These are phyloP conservation scores for Forsythia viridissima DNA, from an alignment of 257 asterid species.

Conservation along the genomic window DNA sequence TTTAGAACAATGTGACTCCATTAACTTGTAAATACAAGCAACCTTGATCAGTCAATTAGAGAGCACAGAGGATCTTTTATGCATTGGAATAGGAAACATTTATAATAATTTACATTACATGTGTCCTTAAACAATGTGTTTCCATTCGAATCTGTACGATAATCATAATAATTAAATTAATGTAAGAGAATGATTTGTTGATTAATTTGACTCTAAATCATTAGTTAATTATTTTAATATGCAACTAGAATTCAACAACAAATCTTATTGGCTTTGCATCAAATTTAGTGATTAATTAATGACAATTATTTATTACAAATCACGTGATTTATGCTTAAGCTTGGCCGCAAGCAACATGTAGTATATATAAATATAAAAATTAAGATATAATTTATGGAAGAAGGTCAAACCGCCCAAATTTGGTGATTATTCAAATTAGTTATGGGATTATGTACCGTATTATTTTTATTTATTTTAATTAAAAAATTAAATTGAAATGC, in stretches of 20 bases:
- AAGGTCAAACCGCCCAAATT: slow-evolving; percentile 1
- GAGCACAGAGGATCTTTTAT: too few species aligned
- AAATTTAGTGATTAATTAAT: not conserved
- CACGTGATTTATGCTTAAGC: slow-evolving; percentile 1
- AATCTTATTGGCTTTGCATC: not conserved
- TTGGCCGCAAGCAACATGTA: not conserved
- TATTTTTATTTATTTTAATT: not conserved
- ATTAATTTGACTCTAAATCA: not conserved
- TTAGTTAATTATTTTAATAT: not conserved
- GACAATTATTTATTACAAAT: not conserved
- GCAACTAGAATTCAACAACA: not conserved
- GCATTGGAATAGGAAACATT: not conserved
- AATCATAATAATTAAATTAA: not conserved
- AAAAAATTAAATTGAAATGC: not conserved
- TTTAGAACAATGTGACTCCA: too few species aligned
- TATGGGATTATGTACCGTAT: not conserved
- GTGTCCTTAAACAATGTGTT: not conserved
- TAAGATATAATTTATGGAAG: not conserved
- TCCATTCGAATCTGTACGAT: not conserved
- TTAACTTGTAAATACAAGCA: not conserved
- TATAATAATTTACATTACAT: not conserved
- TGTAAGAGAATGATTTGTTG: not conserved
- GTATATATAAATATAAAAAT: not conserved
- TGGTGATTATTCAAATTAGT: not conserved
- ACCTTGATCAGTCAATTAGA: not conserved